Base-by-base conservation (phyloP, 495 filamentous ascomycete species). In the Tetracladium marchalianum region DNA sequence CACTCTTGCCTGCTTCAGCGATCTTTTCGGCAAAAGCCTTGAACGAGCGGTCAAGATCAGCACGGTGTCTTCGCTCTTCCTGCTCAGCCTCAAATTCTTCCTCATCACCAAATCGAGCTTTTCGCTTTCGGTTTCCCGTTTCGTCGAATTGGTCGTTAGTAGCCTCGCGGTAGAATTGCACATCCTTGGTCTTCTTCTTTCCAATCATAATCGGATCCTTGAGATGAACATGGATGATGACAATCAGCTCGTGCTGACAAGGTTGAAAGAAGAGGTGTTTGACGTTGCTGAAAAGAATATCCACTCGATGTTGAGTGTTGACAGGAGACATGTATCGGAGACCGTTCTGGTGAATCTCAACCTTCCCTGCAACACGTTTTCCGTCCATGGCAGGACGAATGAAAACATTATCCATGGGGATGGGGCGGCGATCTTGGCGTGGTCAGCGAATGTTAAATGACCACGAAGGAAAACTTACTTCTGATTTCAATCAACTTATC, bases 181-280 rank as follows among this genome's bases (percentile, higher is more conserved):
- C 82, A 66, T 99, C 93, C 64, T 90, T 92, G 4, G 93, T 90
- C 76, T 97, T 97, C 71, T 90, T 88, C 75, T 96, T 97, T 33
- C 92, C 93, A 49, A 99, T 87, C 69, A 99, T 85, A 62, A 99
- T 96, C 6, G 93, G 93, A 41, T 96, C 94, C 64, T 93, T 94
- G 34, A 99, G 77, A 64, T 99, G 93, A 43, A 97, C 78, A 58
- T 99, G 93, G 51, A 99, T 97, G 55, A 99, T 83, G 47, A 99
- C 93, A 49, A 99, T 95, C 49, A 99, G 66, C 64, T 99, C 93
- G 56, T 93, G 87, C 42, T 84, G 81, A 57, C 85, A 96, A 31
- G 93, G 93, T 62, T 99, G 93, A 73, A 99, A 99, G 70, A 99
- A 99, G 0, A 97, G 75, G 59, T 97, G 92, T 63, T 94, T 93